Base-by-base conservation (phyloP, 2,329 filamentous ascomycete species). In the Stemphylium beticola region DNA sequence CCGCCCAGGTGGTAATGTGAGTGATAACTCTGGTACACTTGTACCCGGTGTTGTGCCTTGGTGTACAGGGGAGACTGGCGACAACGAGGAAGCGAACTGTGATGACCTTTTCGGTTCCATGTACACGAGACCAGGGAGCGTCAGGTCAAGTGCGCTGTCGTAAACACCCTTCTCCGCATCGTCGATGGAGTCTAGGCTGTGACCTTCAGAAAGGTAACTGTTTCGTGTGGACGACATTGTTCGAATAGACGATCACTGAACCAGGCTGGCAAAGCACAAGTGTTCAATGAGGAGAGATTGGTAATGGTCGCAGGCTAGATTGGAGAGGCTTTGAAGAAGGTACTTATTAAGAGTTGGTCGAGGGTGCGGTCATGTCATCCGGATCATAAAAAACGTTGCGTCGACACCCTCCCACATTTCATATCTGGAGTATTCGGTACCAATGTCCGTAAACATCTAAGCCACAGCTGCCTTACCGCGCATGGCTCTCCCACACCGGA, bases 111-210 rank as follows among this genome's bases (percentile, higher is more conserved):
- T 63, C 22, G 62, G 58, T 15, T 42, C 60, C 29, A 71, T 39
- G 57, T 69, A 74, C 14, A 69, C 64, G 20, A 72, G 71, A 15
- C 67, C 57, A 43, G 71, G 67, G 38, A 66, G 61, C 17, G 54
- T 58, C 45, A 63, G 37, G 37, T 64, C 63, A 29, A 62, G n/a
- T 37, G 69, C 62, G 26, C 50, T 65, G 38, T 70, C 65, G 40
- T 62, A 65, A 38, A 73, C 64, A 41, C 71, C 71, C 56, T 73
- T 72, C 53, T 74, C 71, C 32, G 70, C 69, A 62, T 72, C 67
- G 43, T 69, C 64, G 24, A 72, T 42, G 14, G 68, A 67, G 55
- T 69, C 58, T 12, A 62, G 53, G 52, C 64, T 71, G 24, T 50
- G 52, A 17, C 49, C 39, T 49, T 45, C 55, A 37, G 50, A 32